Base-by-base conservation (phyloP, 1,284 basidiomycete species). In the Melampsora allii-populina region DNA sequence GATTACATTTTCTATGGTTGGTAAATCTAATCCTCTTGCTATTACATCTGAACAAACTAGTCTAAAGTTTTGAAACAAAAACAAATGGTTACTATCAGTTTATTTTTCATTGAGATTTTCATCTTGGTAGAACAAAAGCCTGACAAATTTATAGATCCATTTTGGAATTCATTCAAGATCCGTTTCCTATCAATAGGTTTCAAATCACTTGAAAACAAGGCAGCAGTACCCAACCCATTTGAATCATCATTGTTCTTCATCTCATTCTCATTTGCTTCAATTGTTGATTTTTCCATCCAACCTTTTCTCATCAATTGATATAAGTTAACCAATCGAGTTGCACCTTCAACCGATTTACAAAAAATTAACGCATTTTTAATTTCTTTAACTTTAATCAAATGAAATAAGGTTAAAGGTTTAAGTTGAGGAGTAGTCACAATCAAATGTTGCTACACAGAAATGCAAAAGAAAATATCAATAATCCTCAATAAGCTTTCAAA, bases 1-100 rank as follows among this genome's bases (percentile, higher is more conserved):
- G 50, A 98, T 86, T 36, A 98, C 95, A 82, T 97, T 91, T 12
- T 88, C 87, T 59, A 98, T 92, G 75, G 91, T 87, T 65, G 89
- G 91, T 75, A 98, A 89, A 81, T 98, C 96, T 76, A 98, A 93
- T n/a, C 95, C 96, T 76, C 96, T 88, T 9, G 95, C 91, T 76
- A 98, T 91, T 21, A 98, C 85, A 83, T 98, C 95, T 1, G 94
- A 98, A 80, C 92, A 96, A 9, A 99, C 86, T 21, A 98, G 84
- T 76, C 93, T 95, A 76, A 21, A n/a, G 63, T 36, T 36, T 36
- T 6, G 10, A 36, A 36, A 6, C 3, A 6, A 36, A 10, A 36
- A 36, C 6, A 36, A 1, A 36, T 7, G 2, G 10, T 7, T 36
- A 36, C 1, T 6, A 4, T 10, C 3, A 36, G 10, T 36, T 36